Evolutionary conservation across 768 basidiomycete genomes (phyloP), one percentile per base, ranked within the genome.

Genomic region (Boletus tomentosulus): DNA sequence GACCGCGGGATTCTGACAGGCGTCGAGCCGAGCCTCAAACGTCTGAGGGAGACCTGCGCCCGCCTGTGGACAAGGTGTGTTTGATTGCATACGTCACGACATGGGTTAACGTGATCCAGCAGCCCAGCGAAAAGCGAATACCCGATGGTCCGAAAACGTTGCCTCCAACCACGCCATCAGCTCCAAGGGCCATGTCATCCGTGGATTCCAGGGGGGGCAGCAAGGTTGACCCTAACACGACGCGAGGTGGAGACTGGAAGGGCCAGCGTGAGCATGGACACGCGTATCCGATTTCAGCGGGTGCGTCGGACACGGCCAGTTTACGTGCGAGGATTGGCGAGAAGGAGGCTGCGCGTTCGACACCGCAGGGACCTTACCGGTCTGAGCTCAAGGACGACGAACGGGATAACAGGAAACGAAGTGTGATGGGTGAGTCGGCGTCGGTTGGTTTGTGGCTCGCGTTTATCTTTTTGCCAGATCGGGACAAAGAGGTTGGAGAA

Each of bases 101-200:
- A 48, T 49, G 43, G 25, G 38, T 60, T 55, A 11, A 60, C 48
- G 19, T 35, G 38, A 51, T 24, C 28, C 35, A 49, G 48, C 55
- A 83, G 82, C 58, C 73, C 44, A 67, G 63, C 43, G 85, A 86
- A 57, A 85, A 84, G 64, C 79, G 82, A 46, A 65, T 74, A 47
- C 75, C 77, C 6, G 85, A 86, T 8, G 78, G 76, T 9, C 79
- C 78, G 15, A 83, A 82, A 65, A 65, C 70, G 22, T 67, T 82
- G 34, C 81, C 83, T 11, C 75, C 83, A 10, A 78, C 71, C 38
- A 82, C 83, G 4, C 86, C 86, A 19, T 87, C 85, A 38, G 87
- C 78, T 8, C 87, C 87, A 8, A 78, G 87, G 59, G 84, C 85
- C 3, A 87, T 87, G 86, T 79, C 83, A 16, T 71, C 76, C 15